phyloP scores from a whole-genome alignment of 345 rosid species.

The Gossypium mustelinum region DNA sequence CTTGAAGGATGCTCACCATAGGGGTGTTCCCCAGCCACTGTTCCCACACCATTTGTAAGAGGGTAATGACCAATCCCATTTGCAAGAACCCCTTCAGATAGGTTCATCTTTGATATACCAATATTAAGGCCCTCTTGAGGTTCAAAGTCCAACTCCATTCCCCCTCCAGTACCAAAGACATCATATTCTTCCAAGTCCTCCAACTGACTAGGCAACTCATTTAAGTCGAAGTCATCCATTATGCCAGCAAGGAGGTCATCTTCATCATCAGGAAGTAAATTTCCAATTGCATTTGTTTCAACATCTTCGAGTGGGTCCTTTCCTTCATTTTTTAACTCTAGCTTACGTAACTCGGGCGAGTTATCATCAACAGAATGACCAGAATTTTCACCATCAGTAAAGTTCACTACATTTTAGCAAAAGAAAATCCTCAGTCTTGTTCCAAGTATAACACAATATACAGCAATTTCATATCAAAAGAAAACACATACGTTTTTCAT shows the following conservation, averaged over 20 bases:
- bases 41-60: constrained; percentile 57
- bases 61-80: constrained; percentile 45
- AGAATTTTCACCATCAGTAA: constrained; percentile 41
- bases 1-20: constrained; percentile 97
- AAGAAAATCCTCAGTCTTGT: constrained; percentile 15
- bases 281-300: constrained; percentile 46
- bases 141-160: constrained; percentile 78
- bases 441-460: not conserved
- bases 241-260: constrained; percentile 86
- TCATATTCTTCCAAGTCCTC: constrained; percentile 88
- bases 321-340: constrained; percentile 41
- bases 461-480: constrained; percentile 12
- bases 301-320: constrained; percentile 47
- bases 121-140: constrained; percentile 44
- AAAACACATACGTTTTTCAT: constrained; percentile 53
- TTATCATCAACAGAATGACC: constrained; percentile 46
- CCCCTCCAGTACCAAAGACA: constrained; percentile 80
- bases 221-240: constrained; percentile 68
- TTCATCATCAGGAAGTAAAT: constrained; percentile 74
- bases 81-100: constrained; percentile 47
- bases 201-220: constrained; percentile 49
- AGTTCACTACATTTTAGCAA: constrained; percentile 52
- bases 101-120: constrained; percentile 43
- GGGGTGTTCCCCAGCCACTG: constrained; percentile 88
- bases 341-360: constrained; percentile 43